These are phyloP conservation scores for Melastoma candidum DNA, from an alignment of 441 rosid genomes.

Conservation along the genomic window DNA sequence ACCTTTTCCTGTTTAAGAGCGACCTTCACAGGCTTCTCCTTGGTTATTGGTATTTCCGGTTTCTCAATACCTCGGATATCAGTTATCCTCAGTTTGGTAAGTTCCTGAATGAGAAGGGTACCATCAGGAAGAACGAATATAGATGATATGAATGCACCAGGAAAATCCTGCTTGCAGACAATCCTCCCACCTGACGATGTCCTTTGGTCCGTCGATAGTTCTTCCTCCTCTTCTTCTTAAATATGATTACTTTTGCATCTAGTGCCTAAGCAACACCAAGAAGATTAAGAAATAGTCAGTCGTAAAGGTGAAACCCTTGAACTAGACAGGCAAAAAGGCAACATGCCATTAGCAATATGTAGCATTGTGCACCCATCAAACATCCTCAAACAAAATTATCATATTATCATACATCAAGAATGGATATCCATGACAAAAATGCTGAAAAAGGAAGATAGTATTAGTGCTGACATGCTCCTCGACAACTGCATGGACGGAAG, in stretches of 20 bases:
- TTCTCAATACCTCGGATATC: constrained; percentile 79
- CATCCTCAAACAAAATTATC: not conserved
- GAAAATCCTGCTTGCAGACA: not conserved
- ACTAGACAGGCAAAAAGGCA: not conserved
- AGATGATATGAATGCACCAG: constrained; percentile 1
- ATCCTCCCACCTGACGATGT: constrained; percentile 71
- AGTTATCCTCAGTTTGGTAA: constrained; percentile 79
- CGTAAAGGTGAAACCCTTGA: not conserved
- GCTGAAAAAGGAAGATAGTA: not conserved
- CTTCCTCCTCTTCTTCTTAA: constrained; percentile 89
- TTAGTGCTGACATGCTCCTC: constrained; percentile 82
- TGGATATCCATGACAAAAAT: not conserved
- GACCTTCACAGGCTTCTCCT: constrained; percentile 28
- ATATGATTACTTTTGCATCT: constrained; percentile 41
- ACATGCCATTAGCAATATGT: not conserved
- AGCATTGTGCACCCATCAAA: no score
- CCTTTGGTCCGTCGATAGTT: constrained; percentile 88
- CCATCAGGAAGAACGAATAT: constrained; percentile 3
- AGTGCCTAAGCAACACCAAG: not conserved
- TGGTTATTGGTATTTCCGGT: constrained; percentile 31
- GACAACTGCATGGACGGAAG: constrained; percentile 81
- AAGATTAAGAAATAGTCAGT: not conserved
- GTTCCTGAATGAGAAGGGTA: constrained; percentile 33
- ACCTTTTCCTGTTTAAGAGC: constrained; percentile 35
- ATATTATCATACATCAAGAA: not conserved